A percentile compares a stretch with the other conserved stretches of the same genome.
Conservation (phyloP, 2,329 filamentous ascomycete genomes). For the Nemania sp. region DNA sequence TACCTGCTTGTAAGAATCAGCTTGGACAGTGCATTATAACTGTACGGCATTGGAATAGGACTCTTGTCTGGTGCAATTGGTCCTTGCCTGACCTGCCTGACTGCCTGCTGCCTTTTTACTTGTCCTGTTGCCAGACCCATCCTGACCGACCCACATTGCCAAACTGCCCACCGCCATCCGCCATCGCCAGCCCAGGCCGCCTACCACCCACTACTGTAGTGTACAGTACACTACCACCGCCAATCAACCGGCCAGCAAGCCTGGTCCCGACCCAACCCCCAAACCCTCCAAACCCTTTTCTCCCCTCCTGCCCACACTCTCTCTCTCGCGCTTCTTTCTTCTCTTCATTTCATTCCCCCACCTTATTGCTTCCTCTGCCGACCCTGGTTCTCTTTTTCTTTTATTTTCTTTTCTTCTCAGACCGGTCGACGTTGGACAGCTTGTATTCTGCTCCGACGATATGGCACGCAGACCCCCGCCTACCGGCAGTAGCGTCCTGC, state of each 20-base stretch:
- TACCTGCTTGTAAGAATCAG: neutral
- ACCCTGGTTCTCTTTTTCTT: slow-evolving; percentile 37
- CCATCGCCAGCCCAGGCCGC: slow-evolving; percentile 27
- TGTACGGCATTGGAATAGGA: slow-evolving; percentile 21
- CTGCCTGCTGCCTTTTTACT: slow-evolving; percentile 9
- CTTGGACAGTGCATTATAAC: slow-evolving; percentile 20
- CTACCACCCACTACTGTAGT: slow-evolving; percentile 24
- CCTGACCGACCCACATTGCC: slow-evolving; percentile 27
- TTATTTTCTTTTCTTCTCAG: slow-evolving; percentile 35
- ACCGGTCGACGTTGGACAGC: slow-evolving; percentile 43
- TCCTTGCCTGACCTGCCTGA: slow-evolving; percentile 11
- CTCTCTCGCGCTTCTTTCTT: slow-evolving; percentile 45
- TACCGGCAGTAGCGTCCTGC: slow-evolving; percentile 54
- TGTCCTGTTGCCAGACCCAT: slow-evolving; percentile 19
- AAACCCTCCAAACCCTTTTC: slow-evolving; percentile 40
- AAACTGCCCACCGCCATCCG: slow-evolving; percentile 27
- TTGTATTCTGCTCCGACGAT: slow-evolving; percentile 34
- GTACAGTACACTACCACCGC: slow-evolving; percentile 29
- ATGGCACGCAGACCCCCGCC: slow-evolving; percentile 55
- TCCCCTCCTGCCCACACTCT: slow-evolving; percentile 47
- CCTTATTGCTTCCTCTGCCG: slow-evolving; percentile 38
- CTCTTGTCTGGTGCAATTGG: slow-evolving; percentile 17
- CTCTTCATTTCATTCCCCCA: slow-evolving; percentile 37
- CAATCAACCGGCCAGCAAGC: slow-evolving; percentile 37
- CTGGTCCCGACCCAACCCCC: slow-evolving; percentile 45